Conservation (phyloP, 2,329 filamentous ascomycete species). For the Biscogniauxia sp. region DNA sequence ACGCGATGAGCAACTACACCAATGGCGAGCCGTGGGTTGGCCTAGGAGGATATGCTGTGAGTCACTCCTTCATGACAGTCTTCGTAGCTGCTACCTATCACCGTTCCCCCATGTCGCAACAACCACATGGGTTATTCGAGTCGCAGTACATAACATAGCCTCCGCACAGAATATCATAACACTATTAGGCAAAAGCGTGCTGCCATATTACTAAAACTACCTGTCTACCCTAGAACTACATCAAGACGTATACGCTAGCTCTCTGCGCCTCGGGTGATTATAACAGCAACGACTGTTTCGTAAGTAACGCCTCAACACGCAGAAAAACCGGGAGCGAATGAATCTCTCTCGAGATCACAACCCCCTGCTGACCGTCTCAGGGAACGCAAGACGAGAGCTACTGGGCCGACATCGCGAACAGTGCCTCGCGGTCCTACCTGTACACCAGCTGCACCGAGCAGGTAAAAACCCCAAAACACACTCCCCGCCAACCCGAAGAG, state of each 20-base stretch:
- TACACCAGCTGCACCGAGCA: constrained; percentile 49
- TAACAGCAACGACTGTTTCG: constrained; percentile 45
- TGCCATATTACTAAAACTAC: constrained; percentile 1
- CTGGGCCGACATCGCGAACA: constrained; percentile 44
- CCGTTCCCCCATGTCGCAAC: background rate
- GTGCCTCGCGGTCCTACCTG: constrained; percentile 42
- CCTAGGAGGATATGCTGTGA: constrained; percentile 47
- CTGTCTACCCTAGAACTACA: constrained; percentile 37
- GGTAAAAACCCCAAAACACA: constrained; percentile 16
- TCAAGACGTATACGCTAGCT: constrained; percentile 44
- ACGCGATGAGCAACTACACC: constrained; percentile 46
- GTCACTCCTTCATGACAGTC: background rate
- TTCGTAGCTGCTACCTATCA: background rate
- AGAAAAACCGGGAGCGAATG: too few relatives aligned
- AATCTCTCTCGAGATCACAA: too few relatives aligned
- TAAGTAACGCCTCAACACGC: constrained; percentile 20
- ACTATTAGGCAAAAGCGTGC: background rate
- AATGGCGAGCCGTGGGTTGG: constrained; percentile 48
- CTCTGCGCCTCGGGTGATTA: constrained; percentile 40
- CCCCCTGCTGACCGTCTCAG: constrained; percentile 7
- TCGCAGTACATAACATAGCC: too few relatives aligned
- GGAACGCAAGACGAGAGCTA: constrained; percentile 37
- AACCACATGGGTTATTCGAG: too few relatives aligned
- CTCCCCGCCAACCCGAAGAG: too few relatives aligned
- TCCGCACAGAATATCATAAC: background rate